Evolutionary conservation across 2,329 filamentous ascomycete genomes (phyloP).

Genomic region (Aspergillus awamori): DNA sequence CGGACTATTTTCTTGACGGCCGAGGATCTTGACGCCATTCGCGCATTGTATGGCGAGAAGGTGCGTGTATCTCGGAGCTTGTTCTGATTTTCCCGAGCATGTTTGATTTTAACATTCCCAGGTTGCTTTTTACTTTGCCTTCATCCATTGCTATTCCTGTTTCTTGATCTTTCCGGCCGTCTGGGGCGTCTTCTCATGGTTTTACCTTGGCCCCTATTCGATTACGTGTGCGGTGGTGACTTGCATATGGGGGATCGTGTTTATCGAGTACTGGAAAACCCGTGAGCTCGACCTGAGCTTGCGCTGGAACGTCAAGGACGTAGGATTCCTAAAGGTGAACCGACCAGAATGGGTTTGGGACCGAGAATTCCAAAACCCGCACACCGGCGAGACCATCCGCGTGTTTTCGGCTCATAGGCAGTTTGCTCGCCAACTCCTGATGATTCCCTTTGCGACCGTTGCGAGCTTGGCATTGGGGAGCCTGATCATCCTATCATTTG

Average conservation of each 20-base stretch:
- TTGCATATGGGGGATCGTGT: slow-evolving; percentile 83
- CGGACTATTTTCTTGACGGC: slow-evolving; percentile 63
- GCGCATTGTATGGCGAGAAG: slow-evolving; percentile 76
- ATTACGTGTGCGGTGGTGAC: slow-evolving; percentile 76
- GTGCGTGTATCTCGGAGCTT: slow-evolving; percentile 26
- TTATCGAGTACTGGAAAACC: slow-evolving; percentile 95
- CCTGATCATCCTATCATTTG: slow-evolving; percentile 84
- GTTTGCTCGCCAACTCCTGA: slow-evolving; percentile 73
- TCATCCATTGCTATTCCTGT: slow-evolving; percentile 85
- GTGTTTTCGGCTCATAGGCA: slow-evolving; percentile 77
- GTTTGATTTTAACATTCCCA: slow-evolving; percentile 28
- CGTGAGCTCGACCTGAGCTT: slow-evolving; percentile 85
- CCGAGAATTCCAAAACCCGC: slow-evolving; percentile 72
- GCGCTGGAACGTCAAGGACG: slow-evolving; percentile 84
- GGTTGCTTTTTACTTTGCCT: slow-evolving; percentile 95
- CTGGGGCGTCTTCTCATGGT: slow-evolving; percentile 76
- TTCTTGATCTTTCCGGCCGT: slow-evolving; percentile 81
- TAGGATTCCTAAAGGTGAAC: slow-evolving; percentile 77
- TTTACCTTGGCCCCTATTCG: slow-evolving; percentile 83
- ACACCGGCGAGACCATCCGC: slow-evolving; percentile 77
- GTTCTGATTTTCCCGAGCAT: not conserved
- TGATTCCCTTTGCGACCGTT: slow-evolving; percentile 80
- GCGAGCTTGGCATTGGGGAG: slow-evolving; percentile 74
- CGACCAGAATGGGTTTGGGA: slow-evolving; percentile 80
- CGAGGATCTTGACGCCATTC: slow-evolving; percentile 73